Base-by-base conservation (phyloP, 495 filamentous ascomycete species). In the Penicillium taxi region DNA sequence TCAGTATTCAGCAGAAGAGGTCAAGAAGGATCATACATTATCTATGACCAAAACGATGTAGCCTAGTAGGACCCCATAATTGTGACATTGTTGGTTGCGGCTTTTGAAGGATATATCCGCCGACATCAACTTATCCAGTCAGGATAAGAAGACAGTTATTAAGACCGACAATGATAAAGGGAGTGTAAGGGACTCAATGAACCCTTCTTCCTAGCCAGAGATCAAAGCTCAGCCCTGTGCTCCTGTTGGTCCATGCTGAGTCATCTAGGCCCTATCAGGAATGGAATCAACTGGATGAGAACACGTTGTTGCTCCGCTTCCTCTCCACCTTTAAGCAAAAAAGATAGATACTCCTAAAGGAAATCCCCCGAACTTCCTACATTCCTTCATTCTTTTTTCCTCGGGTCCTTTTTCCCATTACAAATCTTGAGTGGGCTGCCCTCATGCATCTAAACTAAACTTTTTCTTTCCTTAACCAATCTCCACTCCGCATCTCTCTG, bases 301-400 rank as follows among this genome's bases (percentile, higher is more conserved):
- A 63, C 59, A 63, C 59, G 59, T 63, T 63, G 56, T 54, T 50
- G 35, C 39, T 44, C 48, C 44, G 41, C 24, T n/a, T n/a, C n/a
- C 46, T 45, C 45, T 44, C 43, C 43, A 44, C 46, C 35, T 13
- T 24, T 33, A 23, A 23, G 17, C 27, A 16, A 26, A 25, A 36
- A 36, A 15, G 2, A 16, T 16, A 36, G 19, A 36, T 12, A 26
- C 17, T 35, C 14, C 19, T 26, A 37, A 30, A 37, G 20, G 40
- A 21, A 36, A 26, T 16, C n/a, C n/a, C n/a, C n/a, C n/a, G n/a
- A n/a, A n/a, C n/a, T n/a, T n/a, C n/a, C n/a, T n/a, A n/a, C n/a
- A n/a, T n/a, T n/a, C n/a, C n/a, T n/a, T n/a, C n/a, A n/a, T n/a
- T n/a, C n/a, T 35, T n/a, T n/a, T 35, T 33, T 23, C 32, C 20